phyloP scores from a whole-genome alignment of 1,284 basidiomycete species.

The Cryptococcus sp. region DNA sequence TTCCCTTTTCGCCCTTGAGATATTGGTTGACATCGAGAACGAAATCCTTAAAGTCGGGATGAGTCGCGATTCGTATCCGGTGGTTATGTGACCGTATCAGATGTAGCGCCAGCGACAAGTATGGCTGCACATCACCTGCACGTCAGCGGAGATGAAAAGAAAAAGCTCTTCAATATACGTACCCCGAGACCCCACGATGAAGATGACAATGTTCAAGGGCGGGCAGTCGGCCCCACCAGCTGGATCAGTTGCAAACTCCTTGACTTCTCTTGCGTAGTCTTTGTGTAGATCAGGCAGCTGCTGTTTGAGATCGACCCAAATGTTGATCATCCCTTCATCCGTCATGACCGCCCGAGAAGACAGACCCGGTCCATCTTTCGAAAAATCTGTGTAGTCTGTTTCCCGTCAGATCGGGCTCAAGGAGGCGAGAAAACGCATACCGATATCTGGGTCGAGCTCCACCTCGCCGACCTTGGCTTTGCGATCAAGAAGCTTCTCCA shows the following conservation, averaged over 20 bases:
- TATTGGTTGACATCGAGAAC: slow-evolving; percentile 52
- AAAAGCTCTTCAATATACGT: slow-evolving; percentile 12
- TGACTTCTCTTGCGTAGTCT: slow-evolving; percentile 50
- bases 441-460: slow-evolving; percentile 14
- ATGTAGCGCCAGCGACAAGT: slow-evolving; percentile 57
- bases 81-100: slow-evolving; percentile 55
- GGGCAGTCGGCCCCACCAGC: slow-evolving; percentile 29
- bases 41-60: slow-evolving; percentile 58
- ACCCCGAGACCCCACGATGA: slow-evolving; percentile 62
- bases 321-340: slow-evolving; percentile 38
- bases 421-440: too few species aligned
- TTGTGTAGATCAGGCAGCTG: slow-evolving; percentile 52
- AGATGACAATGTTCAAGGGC: slow-evolving; percentile 59
- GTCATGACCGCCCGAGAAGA: slow-evolving; percentile 35
- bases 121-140: slow-evolving; percentile 65
- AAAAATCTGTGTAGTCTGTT: slow-evolving; percentile 34
- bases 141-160: too few species aligned
- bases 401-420: too few species aligned
- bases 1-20: slow-evolving; percentile 51
- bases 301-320: slow-evolving; percentile 49
- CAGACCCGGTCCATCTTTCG: slow-evolving; percentile 33
- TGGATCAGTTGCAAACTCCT: slow-evolving; percentile 54
- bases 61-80: slow-evolving; percentile 61
- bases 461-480: slow-evolving; percentile 18
- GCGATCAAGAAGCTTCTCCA: background rate